Evolutionary conservation across 129 eudicot genomes (phyloP).

Genomic region (Gnaphalium uliginosum): DNA sequence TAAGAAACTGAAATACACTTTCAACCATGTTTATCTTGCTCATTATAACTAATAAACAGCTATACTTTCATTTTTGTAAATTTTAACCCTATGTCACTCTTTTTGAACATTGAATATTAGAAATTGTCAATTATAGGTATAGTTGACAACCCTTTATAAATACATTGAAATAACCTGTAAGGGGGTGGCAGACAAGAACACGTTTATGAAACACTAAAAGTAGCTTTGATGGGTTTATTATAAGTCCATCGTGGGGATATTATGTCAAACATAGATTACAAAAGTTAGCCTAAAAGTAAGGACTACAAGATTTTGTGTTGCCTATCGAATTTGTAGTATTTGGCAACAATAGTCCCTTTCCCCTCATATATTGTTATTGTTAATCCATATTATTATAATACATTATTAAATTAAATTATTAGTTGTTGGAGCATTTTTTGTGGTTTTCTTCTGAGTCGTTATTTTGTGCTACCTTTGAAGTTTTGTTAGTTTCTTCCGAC

Average conservation of each 20-base stretch:
- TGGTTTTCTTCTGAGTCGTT: no score
- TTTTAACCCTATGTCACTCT: not conserved
- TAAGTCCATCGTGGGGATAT: slow-evolving; percentile 44
- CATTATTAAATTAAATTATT: no score
- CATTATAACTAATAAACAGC: not conserved
- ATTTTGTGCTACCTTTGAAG: no score
- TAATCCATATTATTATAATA: no score
- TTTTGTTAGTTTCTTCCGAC: no score
- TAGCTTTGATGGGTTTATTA: slow-evolving; percentile 29
- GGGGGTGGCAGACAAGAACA: slow-evolving; percentile 56
- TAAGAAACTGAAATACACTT: no score
- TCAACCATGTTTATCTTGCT: not conserved
- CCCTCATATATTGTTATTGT: not conserved
- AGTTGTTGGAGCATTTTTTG: no score
- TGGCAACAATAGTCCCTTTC: not conserved
- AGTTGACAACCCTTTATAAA: no score
- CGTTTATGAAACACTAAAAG: slow-evolving; percentile 45
- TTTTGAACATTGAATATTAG: not conserved
- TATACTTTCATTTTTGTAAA: no score
- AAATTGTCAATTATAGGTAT: not conserved
- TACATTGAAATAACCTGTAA: slow-evolving; percentile 15
- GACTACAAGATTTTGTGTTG: not conserved
- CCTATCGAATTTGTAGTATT: not conserved
- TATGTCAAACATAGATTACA: slow-evolving; percentile 38
- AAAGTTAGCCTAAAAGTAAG: slow-evolving; percentile 21